Evolutionary conservation across 2,329 filamentous ascomycete genomes (phyloP).

Genomic region (Ascochyta pisi): DNA sequence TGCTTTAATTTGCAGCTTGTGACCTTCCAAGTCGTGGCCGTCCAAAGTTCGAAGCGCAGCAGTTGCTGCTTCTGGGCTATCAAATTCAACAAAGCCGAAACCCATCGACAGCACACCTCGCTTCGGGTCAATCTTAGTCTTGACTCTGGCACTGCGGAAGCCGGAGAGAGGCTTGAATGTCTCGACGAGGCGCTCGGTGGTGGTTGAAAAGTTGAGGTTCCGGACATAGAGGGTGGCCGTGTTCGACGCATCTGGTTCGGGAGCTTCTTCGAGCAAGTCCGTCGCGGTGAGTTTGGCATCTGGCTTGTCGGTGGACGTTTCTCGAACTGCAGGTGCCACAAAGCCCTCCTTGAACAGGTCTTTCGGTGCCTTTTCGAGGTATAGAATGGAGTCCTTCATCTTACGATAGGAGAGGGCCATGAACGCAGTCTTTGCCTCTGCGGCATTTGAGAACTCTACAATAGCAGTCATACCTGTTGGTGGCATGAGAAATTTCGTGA

Average conservation of each 20-base stretch:
- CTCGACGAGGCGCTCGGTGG: constrained; percentile 75
- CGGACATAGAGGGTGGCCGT: constrained; percentile 89
- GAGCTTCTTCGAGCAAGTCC: constrained; percentile 69
- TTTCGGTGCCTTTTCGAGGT: constrained; percentile 91
- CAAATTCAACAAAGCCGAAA: constrained; percentile 90
- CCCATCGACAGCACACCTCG: constrained; percentile 94
- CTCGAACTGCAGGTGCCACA: constrained; percentile 41
- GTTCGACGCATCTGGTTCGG: constrained; percentile 62
- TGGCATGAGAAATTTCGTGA: constrained; percentile 86
- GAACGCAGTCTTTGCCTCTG: constrained; percentile 84
- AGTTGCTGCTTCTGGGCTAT: constrained; percentile 76
- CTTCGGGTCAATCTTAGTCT: constrained; percentile 93
- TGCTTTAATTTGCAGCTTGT: constrained; percentile 82
- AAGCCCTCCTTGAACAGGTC: constrained; percentile 68
- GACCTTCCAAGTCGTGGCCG: constrained; percentile 83
- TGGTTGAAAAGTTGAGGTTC: constrained; percentile 92
- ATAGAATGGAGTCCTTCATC: constrained; percentile 88
- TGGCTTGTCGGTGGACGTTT: constrained; percentile 37
- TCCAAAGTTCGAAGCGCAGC: constrained; percentile 87
- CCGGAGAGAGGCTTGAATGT: constrained; percentile 83
- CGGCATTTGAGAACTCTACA: constrained; percentile 81
- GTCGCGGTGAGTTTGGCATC: constrained; percentile 67
- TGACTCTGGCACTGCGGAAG: constrained; percentile 87
- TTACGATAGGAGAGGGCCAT: constrained; percentile 85
- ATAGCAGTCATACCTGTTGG: constrained; percentile 93